Percentiles rank a stretch among this genome's conserved stretches.
phyloP scores from a whole-genome alignment of 192 early-diverging fungal genomes.

The Paraglomus occultum region DNA sequence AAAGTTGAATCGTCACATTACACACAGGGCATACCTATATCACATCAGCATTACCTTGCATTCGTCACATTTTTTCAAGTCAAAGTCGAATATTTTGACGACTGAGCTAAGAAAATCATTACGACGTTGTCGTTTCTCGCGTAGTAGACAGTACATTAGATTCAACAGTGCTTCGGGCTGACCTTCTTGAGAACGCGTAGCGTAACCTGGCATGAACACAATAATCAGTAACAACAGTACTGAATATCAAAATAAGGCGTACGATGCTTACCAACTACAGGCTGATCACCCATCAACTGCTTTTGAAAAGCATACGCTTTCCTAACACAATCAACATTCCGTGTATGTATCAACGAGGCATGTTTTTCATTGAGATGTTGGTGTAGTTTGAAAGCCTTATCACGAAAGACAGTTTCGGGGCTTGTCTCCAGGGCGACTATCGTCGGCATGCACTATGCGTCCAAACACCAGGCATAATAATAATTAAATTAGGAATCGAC shows the following conservation, averaged over 20 bases:
- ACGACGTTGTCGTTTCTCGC: conserved; percentile 61
- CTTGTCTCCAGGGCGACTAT: conserved; percentile 84
- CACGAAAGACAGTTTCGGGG: conserved; percentile 57
- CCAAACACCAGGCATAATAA: no score
- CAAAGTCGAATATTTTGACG: conserved; percentile 69
- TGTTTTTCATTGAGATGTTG: conserved; percentile 78
- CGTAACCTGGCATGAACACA: conserved; percentile 33
- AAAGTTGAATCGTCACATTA: conserved; percentile 9
- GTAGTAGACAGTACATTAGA: conserved; percentile 67
- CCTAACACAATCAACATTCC: conserved; percentile 72
- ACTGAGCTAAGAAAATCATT: conserved; percentile 70
- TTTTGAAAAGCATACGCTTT: conserved; percentile 74
- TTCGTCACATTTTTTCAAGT: conserved; percentile 34
- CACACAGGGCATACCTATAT: neutral
- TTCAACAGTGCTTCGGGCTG: conserved; percentile 56
- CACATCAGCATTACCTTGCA: neutral
- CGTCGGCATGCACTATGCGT: conserved; percentile 77
- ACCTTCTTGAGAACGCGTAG: conserved; percentile 32
- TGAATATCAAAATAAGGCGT: neutral
- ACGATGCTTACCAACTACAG: conserved; percentile 43
- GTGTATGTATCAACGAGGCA: conserved; percentile 83
- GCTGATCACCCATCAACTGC: conserved; percentile 34
- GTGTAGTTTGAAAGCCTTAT: conserved; percentile 72
- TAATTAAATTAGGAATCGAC: no score
- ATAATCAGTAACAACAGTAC: conserved; percentile 8